Base-by-base conservation (phyloP, 192 early-diverging fungal species). In the Coemansia sp. region DNA sequence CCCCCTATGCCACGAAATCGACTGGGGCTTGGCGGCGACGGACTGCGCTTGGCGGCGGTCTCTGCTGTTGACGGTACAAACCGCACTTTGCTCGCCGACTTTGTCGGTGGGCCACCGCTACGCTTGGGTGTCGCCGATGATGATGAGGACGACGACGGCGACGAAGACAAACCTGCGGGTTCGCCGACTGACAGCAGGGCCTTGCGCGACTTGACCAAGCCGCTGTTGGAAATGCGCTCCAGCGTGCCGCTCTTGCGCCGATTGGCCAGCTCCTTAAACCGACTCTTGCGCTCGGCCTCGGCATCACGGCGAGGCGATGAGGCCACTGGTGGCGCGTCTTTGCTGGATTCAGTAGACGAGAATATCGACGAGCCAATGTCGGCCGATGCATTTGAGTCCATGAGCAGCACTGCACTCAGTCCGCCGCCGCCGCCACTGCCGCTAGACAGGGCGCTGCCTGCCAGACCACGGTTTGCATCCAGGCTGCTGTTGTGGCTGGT, bases 161-260 rank as follows among this genome's bases (percentile, higher is more conserved):
- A 15, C 5, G 48, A 37, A 1, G 58, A 65, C 8, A 63, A 39
- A 24, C 32, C 41, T 3, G 44, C 3, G 9, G 58, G 50, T 2
- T 64, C 75, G 46, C 74, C 67, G 9, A 68, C 64, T 15, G 61
- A 60, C 44, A 79, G 50, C 32, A 79, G 52, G 0, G 76, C 76
- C 43, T 54, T 63, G 46, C 76, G 76, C 27, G 56, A 60, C 52
- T 72, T 72, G 15, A 79, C 76, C 41, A 79, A 26, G 0, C 76
- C 76, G 34, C 76, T 60, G 66, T 69, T 69, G 29, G 70, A 72
- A 32, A 79, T 79, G 15, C 63, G 62, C 59, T 68, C 76, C 7
- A 79, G 68, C 10, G 76, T 79, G 26, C 76, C 76, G 42, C 76
- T 79, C 66, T 79, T 79, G 40, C 76, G 69, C n/a, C 76, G 62